Conservation (phyloP, 371 early-diverging fungal genomes). For the Apophysomyces ossiformis region DNA sequence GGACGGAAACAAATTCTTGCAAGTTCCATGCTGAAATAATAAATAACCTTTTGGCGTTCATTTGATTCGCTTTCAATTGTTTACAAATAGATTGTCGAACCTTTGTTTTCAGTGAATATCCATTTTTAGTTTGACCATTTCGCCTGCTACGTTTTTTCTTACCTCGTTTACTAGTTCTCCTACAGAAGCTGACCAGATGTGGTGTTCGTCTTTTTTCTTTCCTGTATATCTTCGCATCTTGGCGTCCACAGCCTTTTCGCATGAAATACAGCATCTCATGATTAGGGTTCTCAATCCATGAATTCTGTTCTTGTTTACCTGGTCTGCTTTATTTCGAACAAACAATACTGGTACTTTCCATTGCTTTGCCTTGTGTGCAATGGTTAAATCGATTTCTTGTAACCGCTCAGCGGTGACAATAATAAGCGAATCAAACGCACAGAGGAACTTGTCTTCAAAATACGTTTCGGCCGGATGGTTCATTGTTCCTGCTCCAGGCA, state of each 20-base stretch:
- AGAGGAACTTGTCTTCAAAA: conserved; percentile 52
- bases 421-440: conserved; percentile 52
- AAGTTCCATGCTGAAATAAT: conserved; percentile 48
- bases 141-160: background rate
- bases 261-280: background rate
- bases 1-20: conserved; percentile 37
- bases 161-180: conserved; percentile 47
- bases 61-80: conserved; percentile 37
- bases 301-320: conserved; percentile 21
- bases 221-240: conserved; percentile 30
- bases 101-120: too few species aligned
- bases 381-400: conserved; percentile 36
- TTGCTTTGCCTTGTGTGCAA: conserved; percentile 44
- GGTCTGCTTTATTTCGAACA: conserved; percentile 54
- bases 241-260: conserved; percentile 37
- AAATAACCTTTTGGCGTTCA: conserved; percentile 43
- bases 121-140: too few species aligned
- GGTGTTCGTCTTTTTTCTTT: conserved; percentile 21
- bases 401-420: conserved; percentile 55
- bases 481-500: conserved; percentile 53
- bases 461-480: conserved; percentile 47
- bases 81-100: conserved; percentile 29
- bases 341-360: conserved; percentile 41
- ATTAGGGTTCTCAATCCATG: background rate
- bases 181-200: conserved; percentile 35